Evolutionary conservation across 768 basidiomycete genomes (phyloP), one percentile per base, ranked within the genome.

Genomic region (Mycena belliarum): DNA sequence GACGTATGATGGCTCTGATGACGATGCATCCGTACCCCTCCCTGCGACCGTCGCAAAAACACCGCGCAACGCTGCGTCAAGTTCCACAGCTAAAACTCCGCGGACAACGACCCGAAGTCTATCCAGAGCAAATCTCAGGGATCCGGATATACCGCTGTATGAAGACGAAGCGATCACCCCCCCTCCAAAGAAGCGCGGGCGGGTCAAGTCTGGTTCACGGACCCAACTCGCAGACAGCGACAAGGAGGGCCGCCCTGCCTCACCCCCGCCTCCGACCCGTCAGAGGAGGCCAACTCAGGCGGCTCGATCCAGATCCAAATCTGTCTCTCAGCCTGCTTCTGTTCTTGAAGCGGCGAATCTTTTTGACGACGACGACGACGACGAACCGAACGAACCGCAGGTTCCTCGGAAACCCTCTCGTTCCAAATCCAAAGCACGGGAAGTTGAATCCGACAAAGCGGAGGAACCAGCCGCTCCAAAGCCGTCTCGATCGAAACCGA

Each of bases 1-100:
- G 66, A 75, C 69, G 5, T 67, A 75, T 43, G 79, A 79, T 54
- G 76, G 75, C 42, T 65, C 63, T 49, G 70, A 78, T 54, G 69
- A 70, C 44, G 66, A 70, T 52, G 45, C 65, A 57, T 56, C 26
- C 56, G 61, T 40, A 35, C 65, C 35, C 62, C 47, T 65, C 59
- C 51, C 52, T 59, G 62, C 15, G 48, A 64, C 29, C 44, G 55
- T 40, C 54, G 64, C 28, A 54, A 68, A 57, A 59, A 66, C 47
- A 44, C 60, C 60, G 25, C 49, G 67, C 15, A 63, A 61, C 40
- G 65, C 57, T 52, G 59, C 65, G 29, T 58, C 66, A 9, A 55
- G 37, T 37, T 58, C 64, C 25, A 65, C 67, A 7, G 56, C 65
- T 25, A 67, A 66, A 55, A 66, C 66, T 2, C 64, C 66, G 63